Base-by-base conservation (phyloP, 352 stramenopile species). In the Phytophthora cactorum region DNA sequence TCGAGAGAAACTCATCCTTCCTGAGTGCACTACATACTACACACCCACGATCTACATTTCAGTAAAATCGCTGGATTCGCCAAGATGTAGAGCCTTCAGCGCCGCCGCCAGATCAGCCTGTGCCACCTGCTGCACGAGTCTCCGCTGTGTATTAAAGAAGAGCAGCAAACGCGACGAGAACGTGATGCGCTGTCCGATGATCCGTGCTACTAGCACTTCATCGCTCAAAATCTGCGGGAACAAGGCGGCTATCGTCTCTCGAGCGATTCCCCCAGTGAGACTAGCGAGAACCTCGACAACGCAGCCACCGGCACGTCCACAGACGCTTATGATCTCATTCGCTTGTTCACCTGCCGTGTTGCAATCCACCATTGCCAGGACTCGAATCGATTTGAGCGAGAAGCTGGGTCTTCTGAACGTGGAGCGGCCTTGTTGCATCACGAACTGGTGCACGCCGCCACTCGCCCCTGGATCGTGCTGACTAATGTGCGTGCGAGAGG, bases 391-490 rank as follows among this genome's bases (percentile, higher is more conserved):
- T 12, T 53, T 52, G 28, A 79, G 14, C 5, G n/a, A 29, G 39
- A 68, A 75, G 2, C 38, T 52, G 1, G 46, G 63, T 3, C 66
- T 46, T 2, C 52, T 63, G 22, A 88, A 74, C 9, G 79, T 29
- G 29, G 59, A 17, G n/a, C 59, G 64, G 1, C 61, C 61, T 74
- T 66, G 74, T 34, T 80, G 74, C 44, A 79, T 59, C 12, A 81
- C 52, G 11, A 82, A 72, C 12, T 72, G 56, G 3, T 72, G 63
- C n/a, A 77, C 32, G 5, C 64, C 68, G 10, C 31, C 41, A 34
- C 22, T 22, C 22, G 22, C 22, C 22, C 22, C 22, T 22, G 22
- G 22, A 22, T 22, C 22, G 22, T 22, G 22, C 22, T 22, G 22
- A 22, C 22, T 22, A 22, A 22, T 22, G 22, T 22, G 22, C 22